A percentile compares a stretch with the other conserved stretches of the same genome.
These are phyloP conservation scores for button mushroom (Agaricus bisporus) DNA, from an alignment of 768 basidiomycete species.

Conservation along the genomic window DNA sequence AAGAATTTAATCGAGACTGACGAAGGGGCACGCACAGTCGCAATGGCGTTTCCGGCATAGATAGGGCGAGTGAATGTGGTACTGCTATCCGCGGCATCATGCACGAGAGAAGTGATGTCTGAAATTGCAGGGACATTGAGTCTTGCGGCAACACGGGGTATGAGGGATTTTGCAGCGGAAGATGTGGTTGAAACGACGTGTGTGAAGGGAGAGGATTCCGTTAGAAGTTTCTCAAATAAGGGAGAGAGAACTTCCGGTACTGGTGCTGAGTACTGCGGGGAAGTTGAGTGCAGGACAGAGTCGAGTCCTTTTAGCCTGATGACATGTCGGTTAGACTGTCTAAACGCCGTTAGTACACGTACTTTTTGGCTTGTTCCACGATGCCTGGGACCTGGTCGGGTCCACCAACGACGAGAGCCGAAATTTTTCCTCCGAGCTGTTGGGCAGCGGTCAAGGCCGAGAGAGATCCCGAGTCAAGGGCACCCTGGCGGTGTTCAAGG, in stretches of 20 bases:
- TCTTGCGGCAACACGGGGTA: constrained; percentile 86
- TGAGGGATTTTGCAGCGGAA: constrained; percentile 84
- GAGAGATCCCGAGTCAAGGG: constrained; percentile 77
- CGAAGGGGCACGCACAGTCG: constrained; percentile 79
- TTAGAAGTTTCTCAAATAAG: constrained; percentile 70
- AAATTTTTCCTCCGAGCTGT: constrained; percentile 80
- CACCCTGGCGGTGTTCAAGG: constrained; percentile 79
- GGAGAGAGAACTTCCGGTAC: constrained; percentile 81
- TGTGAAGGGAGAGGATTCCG: constrained; percentile 61
- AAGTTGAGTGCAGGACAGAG: constrained; percentile 62
- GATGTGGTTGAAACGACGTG: constrained; percentile 93
- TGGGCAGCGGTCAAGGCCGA: constrained; percentile 90
- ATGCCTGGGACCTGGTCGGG: constrained; percentile 60
- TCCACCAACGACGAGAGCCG: constrained; percentile 68
- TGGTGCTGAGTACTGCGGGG: constrained; percentile 60
- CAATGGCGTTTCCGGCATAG: constrained; percentile 96
- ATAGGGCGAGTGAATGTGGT: constrained; percentile 92
- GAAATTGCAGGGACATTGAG: constrained; percentile 90
- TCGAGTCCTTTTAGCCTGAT: constrained; percentile 63
- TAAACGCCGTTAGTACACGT: constrained; percentile 10
- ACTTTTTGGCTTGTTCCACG: constrained; percentile 80
- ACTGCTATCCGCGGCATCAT: constrained; percentile 61
- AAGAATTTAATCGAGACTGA: constrained; percentile 85
- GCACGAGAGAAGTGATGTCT: constrained; percentile 79
- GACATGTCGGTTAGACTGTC: constrained; percentile 10